Evolutionary conservation across 1,284 basidiomycete genomes (phyloP).

Genomic region (Papiliotrema terrestris): DNA sequence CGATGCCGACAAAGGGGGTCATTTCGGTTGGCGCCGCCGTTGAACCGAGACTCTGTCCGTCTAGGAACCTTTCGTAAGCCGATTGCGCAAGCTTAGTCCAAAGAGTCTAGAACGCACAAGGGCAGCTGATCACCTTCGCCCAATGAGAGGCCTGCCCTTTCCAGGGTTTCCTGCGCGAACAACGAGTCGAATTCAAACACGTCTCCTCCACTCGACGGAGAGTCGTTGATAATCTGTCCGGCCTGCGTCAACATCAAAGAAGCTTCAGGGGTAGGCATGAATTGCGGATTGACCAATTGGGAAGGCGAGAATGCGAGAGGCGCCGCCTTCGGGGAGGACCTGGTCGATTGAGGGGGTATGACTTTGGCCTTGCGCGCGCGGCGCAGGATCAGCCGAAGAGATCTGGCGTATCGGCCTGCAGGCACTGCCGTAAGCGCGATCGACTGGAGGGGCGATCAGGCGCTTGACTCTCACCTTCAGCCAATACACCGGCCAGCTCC

Average conservation of each 20-base stretch:
- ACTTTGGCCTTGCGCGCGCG: slow-evolving; percentile 66
- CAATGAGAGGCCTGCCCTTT: slow-evolving; percentile 42
- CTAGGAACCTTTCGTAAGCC: slow-evolving; percentile 36
- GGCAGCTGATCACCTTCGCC: slow-evolving; percentile 40
- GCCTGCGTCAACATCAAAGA: slow-evolving; percentile 27
- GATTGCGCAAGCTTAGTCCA: background rate
- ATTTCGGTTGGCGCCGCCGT: slow-evolving; percentile 30
- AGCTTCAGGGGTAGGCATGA: slow-evolving; percentile 15
- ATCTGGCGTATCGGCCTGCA: slow-evolving; percentile 81
- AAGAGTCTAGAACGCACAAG: background rate
- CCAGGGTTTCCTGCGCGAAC: slow-evolving; percentile 46
- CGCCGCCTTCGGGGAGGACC: slow-evolving; percentile 31
- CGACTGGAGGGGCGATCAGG: background rate
- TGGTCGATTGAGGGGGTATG: slow-evolving; percentile 47
- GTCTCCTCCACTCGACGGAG: slow-evolving; percentile 39
- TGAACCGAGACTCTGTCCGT: slow-evolving; percentile 45
- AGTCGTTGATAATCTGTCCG: slow-evolving; percentile 41
- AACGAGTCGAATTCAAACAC: slow-evolving; percentile 47
- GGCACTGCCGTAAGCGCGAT: slow-evolving; percentile 59
- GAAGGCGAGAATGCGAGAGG: slow-evolving; percentile 20
- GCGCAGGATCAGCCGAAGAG: slow-evolving; percentile 80
- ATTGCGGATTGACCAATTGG: slow-evolving; percentile 18
- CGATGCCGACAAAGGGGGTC: slow-evolving; percentile 44
- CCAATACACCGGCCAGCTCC: slow-evolving; percentile 66
- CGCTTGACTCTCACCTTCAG: slow-evolving; percentile 58